Percentiles rank a stretch among this genome's conserved stretches.
Evolutionary conservation across 169 alveolate genomes (phyloP).

Genomic region (Eimeria zaria): DNA sequence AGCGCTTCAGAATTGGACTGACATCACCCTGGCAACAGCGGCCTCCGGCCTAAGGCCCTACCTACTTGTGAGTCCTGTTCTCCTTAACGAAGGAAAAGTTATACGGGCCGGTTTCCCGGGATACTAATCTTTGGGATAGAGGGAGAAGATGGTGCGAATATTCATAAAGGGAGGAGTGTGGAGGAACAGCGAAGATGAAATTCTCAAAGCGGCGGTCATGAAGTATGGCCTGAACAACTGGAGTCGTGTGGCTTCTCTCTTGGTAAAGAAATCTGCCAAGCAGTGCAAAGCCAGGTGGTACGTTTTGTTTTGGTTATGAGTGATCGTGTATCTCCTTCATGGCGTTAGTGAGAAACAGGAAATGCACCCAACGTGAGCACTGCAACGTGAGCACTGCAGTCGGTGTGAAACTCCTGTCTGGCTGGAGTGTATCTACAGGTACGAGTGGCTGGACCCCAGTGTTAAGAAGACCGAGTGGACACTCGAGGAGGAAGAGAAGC

Average conservation of each 20-base stretch:
- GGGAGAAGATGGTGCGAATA: slow-evolving; percentile 95
- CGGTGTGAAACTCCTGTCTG: not conserved
- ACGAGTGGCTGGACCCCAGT: slow-evolving; percentile 99
- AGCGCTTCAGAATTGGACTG: not conserved
- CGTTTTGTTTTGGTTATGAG: slow-evolving; percentile 28
- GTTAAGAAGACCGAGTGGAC: slow-evolving; percentile 99
- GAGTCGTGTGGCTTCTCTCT: slow-evolving; percentile 99
- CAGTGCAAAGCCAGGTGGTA: slow-evolving; percentile 99
- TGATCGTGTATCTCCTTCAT: not conserved
- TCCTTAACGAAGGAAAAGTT: not conserved
- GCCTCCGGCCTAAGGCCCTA: not conserved
- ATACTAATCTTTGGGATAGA: not conserved
- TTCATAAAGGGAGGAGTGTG: slow-evolving; percentile 99
- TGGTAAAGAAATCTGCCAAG: slow-evolving; percentile 99
- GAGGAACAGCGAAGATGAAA: slow-evolving; percentile 99
- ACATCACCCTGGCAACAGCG: slow-evolving; percentile 12
- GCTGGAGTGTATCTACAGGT: slow-evolving; percentile 87
- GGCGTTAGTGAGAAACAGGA: not conserved
- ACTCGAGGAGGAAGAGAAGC: slow-evolving; percentile 99
- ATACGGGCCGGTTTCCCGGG: slow-evolving; percentile 14
- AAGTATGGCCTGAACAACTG: slow-evolving; percentile 99
- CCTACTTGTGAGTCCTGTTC: not conserved
- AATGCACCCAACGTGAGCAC: not conserved
- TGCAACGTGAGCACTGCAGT: not conserved
- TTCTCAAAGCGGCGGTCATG: slow-evolving; percentile 99